phyloP scores from a whole-genome alignment of 805 yeast genomes.

The Wickerhamomyces rabaulensis region DNA sequence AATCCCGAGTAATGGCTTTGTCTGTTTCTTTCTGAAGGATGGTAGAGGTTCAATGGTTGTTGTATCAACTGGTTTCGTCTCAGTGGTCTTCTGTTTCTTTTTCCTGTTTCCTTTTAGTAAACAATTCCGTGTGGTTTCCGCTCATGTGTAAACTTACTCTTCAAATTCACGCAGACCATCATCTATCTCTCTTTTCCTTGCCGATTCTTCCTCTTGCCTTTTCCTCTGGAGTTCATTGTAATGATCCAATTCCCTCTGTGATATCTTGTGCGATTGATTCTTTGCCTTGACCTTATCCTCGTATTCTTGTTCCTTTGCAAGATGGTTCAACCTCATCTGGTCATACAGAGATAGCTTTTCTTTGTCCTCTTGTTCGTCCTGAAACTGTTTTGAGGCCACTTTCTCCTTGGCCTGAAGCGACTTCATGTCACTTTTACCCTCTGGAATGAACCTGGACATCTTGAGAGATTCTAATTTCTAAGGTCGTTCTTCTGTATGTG shows the following conservation, averaged over 20 bases:
- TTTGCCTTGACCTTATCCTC: constrained; percentile 19
- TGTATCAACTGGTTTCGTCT: neutral
- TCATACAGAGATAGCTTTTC: constrained; percentile 21
- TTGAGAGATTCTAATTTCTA: neutral
- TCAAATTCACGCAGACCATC: constrained; percentile 16
- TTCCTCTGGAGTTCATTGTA: constrained; percentile 12
- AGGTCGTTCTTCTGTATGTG: neutral
- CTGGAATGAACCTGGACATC: constrained; percentile 25
- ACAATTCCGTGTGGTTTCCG: no score
- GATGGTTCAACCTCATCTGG: constrained; percentile 23
- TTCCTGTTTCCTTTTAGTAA: constrained; percentile 7
- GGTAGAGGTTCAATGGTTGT: neutral
- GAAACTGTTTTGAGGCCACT: constrained; percentile 12
- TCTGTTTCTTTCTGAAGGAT: neutral
- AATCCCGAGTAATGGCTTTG: neutral
- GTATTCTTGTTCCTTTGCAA: constrained; percentile 19
- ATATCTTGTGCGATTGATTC: constrained; percentile 17
- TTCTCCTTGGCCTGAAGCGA: constrained; percentile 15
- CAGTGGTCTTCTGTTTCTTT: constrained; percentile 5
- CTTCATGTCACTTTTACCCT: constrained; percentile 21
- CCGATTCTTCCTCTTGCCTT: constrained; percentile 7
- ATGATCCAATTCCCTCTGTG: constrained; percentile 16
- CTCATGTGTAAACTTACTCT: constrained; percentile 17
- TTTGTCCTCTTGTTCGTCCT: constrained; percentile 17
- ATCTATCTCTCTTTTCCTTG: constrained; percentile 16